Conservation (phyloP, 495 filamentous ascomycete species). For the Xylaria sp. region DNA sequence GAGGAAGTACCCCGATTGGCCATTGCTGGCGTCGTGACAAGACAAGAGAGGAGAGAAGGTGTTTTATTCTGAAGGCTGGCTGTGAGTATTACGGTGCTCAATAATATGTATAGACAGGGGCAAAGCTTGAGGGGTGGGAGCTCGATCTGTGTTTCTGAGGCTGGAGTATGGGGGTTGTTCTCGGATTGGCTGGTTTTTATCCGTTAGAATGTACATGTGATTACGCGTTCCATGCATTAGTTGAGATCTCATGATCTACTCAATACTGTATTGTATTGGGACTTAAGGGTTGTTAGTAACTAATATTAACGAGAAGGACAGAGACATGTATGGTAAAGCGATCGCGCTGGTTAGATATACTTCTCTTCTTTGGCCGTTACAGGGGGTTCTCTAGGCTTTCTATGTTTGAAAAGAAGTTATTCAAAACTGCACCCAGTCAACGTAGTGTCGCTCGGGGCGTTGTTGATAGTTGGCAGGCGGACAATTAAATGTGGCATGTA, state of each 20-base stretch:
- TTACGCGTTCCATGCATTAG: conserved; percentile 6
- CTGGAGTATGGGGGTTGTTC: background rate
- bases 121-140: background rate
- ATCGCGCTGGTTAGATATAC: background rate
- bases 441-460: background rate
- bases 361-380: too few species aligned
- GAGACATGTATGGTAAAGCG: too few species aligned
- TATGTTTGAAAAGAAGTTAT: too few species aligned
- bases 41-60: background rate
- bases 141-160: background rate
- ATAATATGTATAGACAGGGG: background rate
- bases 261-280: background rate
- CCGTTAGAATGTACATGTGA: background rate
- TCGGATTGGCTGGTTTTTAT: conserved; percentile 4
- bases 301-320: background rate
- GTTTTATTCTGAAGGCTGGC: background rate
- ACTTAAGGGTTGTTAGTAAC: background rate
- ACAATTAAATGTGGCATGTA: background rate
- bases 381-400: too few species aligned
- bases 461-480: background rate
- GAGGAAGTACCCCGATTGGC: conserved; percentile 16
- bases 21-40: background rate
- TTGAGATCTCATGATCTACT: conserved; percentile 2
- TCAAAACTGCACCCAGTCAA: background rate
- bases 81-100: background rate